Evolutionary conservation across 2,329 filamentous ascomycete genomes (phyloP).

Genomic region (Colletotrichum musicola): DNA sequence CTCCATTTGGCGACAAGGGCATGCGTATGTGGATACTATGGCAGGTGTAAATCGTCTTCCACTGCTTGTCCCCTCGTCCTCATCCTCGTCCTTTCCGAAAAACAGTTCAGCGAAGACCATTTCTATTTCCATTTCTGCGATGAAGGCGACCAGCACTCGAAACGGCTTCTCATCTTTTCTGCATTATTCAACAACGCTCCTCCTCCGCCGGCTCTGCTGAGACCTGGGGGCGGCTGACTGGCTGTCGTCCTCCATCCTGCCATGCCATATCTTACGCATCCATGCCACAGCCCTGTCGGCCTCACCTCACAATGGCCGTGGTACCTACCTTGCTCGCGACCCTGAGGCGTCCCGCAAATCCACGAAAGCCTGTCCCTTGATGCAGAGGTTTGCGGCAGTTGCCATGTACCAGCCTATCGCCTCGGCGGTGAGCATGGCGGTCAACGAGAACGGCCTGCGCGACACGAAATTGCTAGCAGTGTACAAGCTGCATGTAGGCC

Average conservation of each 20-base stretch:
- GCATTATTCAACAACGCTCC: too few species aligned
- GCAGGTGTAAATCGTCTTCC: too few species aligned
- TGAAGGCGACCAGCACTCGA: too few species aligned
- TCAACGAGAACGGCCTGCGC: constrained; percentile 2
- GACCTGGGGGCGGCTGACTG: not conserved
- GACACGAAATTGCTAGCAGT: constrained; percentile 25
- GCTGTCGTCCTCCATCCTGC: not conserved
- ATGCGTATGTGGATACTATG: too few species aligned
- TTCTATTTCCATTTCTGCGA: too few species aligned
- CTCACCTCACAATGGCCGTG: constrained; percentile 15
- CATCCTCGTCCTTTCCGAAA: too few species aligned
- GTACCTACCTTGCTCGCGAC: constrained; percentile 16
- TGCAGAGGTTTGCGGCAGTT: constrained; percentile 13
- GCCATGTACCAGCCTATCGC: constrained; percentile 25
- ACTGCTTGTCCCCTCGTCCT: too few species aligned
- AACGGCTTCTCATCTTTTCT: too few species aligned
- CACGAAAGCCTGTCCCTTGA: constrained; percentile 13
- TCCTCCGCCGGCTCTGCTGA: not conserved
- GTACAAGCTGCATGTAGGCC: constrained; percentile 17
- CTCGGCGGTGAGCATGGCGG: constrained; percentile 33
- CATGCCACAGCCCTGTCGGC: constrained; percentile 8
- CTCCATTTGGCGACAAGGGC: too few species aligned
- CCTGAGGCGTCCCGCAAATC: not conserved
- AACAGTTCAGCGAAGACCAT: too few species aligned
- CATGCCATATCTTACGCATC: not conserved